phyloP scores from a whole-genome alignment of 164 flowering plant genomes.

The Macadamia integrifolia region DNA sequence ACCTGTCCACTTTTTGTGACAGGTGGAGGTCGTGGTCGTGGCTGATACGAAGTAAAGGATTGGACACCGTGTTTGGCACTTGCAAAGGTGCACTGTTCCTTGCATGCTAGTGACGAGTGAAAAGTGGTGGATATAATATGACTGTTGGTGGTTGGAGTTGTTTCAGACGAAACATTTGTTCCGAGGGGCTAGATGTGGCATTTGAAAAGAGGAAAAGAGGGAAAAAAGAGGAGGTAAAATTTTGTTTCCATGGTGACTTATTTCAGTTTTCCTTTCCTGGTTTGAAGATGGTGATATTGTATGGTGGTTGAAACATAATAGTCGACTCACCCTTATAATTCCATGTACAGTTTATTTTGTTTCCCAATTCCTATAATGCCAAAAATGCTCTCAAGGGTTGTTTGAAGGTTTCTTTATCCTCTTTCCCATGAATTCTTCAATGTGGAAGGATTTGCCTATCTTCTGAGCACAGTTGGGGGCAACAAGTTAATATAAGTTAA shows the following conservation, averaged over 20 bases:
- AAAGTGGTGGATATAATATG: constrained; percentile 1
- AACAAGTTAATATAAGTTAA: too few species aligned
- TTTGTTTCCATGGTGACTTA: neutral
- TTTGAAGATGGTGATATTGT: neutral
- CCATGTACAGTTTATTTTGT: too few species aligned
- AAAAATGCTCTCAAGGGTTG: too few species aligned
- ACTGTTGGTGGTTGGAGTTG: constrained; percentile 1
- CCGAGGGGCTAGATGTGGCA: neutral
- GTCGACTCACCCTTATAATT: too few species aligned
- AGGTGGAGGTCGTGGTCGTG: constrained; percentile 71
- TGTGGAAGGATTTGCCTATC: too few species aligned
- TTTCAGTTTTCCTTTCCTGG: neutral
- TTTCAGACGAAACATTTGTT: neutral
- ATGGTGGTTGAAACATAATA: too few species aligned
- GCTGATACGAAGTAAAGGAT: constrained; percentile 15
- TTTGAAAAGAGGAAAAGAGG: too few species aligned
- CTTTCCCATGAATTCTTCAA: too few species aligned
- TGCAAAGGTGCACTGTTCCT: constrained; percentile 8
- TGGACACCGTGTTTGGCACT: constrained; percentile 4
- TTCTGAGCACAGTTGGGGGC: too few species aligned
- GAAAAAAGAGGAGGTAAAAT: neutral
- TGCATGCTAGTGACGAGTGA: neutral
- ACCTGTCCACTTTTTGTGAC: neutral
- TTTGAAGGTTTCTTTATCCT: too few species aligned
- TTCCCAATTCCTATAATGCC: too few species aligned